phyloP scores from a whole-genome alignment of 768 basidiomycete species.

The Russula griseocarnosa region DNA sequence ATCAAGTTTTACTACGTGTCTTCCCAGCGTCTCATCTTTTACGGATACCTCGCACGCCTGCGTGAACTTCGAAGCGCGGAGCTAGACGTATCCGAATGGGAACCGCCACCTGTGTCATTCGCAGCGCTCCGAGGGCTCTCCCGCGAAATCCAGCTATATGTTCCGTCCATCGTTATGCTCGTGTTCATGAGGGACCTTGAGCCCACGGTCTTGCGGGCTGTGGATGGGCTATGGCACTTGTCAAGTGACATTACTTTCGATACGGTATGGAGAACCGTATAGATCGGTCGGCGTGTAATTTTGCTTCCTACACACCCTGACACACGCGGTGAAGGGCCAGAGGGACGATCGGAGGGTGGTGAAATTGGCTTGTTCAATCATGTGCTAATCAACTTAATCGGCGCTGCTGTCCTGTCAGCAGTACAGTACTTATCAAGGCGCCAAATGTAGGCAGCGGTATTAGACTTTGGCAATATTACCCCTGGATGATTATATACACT shows the following conservation, averaged over 20 bases:
- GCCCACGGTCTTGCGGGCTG: constrained; percentile 45
- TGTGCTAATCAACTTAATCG: background rate
- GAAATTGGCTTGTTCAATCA: background rate
- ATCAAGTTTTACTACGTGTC: background rate
- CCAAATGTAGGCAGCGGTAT: background rate
- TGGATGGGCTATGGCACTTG: constrained; percentile 32
- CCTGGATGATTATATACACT: constrained; percentile 6
- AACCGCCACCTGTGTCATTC: constrained; percentile 49
- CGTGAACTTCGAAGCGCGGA: constrained; percentile 52
- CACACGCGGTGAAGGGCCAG: background rate
- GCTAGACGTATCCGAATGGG: constrained; percentile 63
- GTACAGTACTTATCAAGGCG: constrained; percentile 17
- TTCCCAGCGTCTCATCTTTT: constrained; percentile 58
- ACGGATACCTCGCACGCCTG: constrained; percentile 54
- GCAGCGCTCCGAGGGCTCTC: constrained; percentile 55
- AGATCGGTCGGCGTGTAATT: background rate
- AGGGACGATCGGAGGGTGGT: background rate
- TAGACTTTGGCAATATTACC: constrained; percentile 5
- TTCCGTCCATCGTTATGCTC: constrained; percentile 46
- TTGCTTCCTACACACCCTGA: too few species aligned
- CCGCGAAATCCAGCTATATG: constrained; percentile 59
- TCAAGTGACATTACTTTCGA: constrained; percentile 31
- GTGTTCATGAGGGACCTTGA: constrained; percentile 66
- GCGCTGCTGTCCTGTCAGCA: background rate
- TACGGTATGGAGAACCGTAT: constrained; percentile 20